These are phyloP conservation scores for Diaporthe caulivora DNA, from an alignment of 2,329 filamentous ascomycete species.

Conservation along the genomic window DNA sequence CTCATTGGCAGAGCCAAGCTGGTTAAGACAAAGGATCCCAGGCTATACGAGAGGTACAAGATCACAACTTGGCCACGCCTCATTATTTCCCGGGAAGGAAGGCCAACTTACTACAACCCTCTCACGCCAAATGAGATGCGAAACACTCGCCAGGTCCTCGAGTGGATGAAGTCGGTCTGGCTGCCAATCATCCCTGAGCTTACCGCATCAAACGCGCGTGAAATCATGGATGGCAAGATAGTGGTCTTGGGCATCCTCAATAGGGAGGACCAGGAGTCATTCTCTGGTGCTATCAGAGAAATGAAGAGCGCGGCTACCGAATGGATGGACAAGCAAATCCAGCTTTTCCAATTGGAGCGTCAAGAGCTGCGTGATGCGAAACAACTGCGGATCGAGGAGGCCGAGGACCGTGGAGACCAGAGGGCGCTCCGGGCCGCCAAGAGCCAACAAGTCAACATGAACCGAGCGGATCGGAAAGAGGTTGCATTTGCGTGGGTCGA, in stretches of 20 bases:
- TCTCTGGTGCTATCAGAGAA: slow-evolving; percentile 83
- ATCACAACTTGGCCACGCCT: slow-evolving; percentile 97
- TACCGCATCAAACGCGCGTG: slow-evolving; percentile 88
- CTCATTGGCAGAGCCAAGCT: slow-evolving; percentile 92
- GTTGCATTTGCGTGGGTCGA: slow-evolving; percentile 98
- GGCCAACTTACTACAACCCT: slow-evolving; percentile 89
- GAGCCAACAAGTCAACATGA: slow-evolving; percentile 91
- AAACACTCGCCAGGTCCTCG: slow-evolving; percentile 81
- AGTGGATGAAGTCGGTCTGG: slow-evolving; percentile 98
- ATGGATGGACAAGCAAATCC: slow-evolving; percentile 97
- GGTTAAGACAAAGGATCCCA: slow-evolving; percentile 84
- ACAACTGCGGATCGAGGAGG: slow-evolving; percentile 95
- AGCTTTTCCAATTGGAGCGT: slow-evolving; percentile 90
- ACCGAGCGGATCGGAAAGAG: slow-evolving; percentile 86
- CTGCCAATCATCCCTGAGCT: slow-evolving; percentile 95
- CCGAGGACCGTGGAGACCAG: slow-evolving; percentile 92
- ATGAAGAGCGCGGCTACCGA: slow-evolving; percentile 96
- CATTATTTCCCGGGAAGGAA: slow-evolving; percentile 88
- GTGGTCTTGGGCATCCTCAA: slow-evolving; percentile 94
- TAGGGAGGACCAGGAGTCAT: slow-evolving; percentile 82
- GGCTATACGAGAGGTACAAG: slow-evolving; percentile 86
- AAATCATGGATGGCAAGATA: slow-evolving; percentile 94
- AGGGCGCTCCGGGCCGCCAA: slow-evolving; percentile 89
- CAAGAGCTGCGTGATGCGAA: slow-evolving; percentile 95
- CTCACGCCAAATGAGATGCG: slow-evolving; percentile 93